Conservation (phyloP, 352 stramenopile species). For the Phytophthora multivora region DNA sequence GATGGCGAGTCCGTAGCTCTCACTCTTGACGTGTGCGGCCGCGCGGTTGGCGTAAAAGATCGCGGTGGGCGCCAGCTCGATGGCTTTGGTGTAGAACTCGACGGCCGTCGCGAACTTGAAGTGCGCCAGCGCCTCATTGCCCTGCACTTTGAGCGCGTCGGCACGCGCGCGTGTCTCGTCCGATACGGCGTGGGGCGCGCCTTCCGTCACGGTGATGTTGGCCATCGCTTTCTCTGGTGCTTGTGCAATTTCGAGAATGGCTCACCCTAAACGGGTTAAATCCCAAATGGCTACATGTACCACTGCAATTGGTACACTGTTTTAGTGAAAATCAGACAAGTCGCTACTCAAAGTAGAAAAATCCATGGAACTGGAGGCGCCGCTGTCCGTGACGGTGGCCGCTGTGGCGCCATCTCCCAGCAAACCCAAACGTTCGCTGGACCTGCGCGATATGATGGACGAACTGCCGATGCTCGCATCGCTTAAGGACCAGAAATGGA, state of each 20-base stretch:
- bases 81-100: conserved; percentile 90
- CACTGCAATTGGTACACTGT: no score
- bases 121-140: conserved; percentile 82
- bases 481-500: conserved; percentile 74
- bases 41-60: conserved; percentile 96
- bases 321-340: conserved; percentile 7
- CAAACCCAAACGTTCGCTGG: conserved; percentile 37
- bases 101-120: conserved; percentile 85
- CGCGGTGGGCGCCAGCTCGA: conserved; percentile 86
- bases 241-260: not conserved
- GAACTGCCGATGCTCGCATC: conserved; percentile 58
- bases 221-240: conserved; percentile 36
- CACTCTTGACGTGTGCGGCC: conserved; percentile 97
- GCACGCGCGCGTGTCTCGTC: conserved; percentile 64
- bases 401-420: conserved; percentile 1
- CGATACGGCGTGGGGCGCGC: conserved; percentile 60
- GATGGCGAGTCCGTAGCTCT: conserved; percentile 98
- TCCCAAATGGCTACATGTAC: no score
- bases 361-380: conserved; percentile 28
- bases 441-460: conserved; percentile 64
- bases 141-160: conserved; percentile 83
- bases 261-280: no score
- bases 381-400: conserved; percentile 26
- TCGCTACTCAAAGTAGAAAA: conserved; percentile 11
- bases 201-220: conserved; percentile 50